These are phyloP conservation scores for Scheffersomyces stambukii DNA, from an alignment of 1,139 yeast species.

Conservation along the genomic window DNA sequence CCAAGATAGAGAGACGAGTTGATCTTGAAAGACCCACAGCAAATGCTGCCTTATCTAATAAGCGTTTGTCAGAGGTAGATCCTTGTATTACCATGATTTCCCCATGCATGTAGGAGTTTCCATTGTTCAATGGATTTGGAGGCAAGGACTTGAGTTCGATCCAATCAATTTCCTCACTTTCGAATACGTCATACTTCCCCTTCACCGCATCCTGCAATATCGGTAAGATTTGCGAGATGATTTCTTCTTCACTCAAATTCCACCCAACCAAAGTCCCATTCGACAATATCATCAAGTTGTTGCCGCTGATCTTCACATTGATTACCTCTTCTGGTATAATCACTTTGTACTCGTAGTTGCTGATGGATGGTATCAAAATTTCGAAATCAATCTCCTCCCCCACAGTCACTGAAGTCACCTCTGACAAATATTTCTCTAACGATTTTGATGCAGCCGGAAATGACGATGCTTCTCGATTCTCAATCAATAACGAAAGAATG, in stretches of 20 bases:
- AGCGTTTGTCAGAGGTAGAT: conserved; percentile 35
- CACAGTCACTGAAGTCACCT: conserved; percentile 59
- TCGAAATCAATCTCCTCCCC: conserved; percentile 65
- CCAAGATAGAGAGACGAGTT: conserved; percentile 77
- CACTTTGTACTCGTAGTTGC: conserved; percentile 28
- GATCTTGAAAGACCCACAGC: conserved; percentile 85
- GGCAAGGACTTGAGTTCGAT: conserved; percentile 43
- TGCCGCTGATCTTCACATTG: conserved; percentile 23
- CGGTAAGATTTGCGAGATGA: conserved; percentile 49
- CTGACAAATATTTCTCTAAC: conserved; percentile 24
- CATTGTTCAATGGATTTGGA: conserved; percentile 23
- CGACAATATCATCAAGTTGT: conserved; percentile 59
- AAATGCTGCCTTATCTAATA: conserved; percentile 82
- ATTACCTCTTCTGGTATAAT: conserved; percentile 75
- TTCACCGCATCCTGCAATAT: conserved; percentile 26
- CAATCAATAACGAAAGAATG: conserved; percentile 25
- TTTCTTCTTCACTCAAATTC: conserved; percentile 60
- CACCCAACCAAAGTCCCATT: conserved; percentile 81
- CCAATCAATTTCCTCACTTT: conserved; percentile 85
- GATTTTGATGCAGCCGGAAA: too few species aligned
- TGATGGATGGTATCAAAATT: conserved; percentile 28
- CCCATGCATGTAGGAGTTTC: conserved; percentile 51
- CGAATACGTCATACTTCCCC: conserved; percentile 46
- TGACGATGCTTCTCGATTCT: conserved; percentile 15
- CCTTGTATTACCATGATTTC: conserved; percentile 68